phyloP scores from a whole-genome alignment of 2,329 filamentous ascomycete genomes.

The Berkeleyomyces rouxiae region DNA sequence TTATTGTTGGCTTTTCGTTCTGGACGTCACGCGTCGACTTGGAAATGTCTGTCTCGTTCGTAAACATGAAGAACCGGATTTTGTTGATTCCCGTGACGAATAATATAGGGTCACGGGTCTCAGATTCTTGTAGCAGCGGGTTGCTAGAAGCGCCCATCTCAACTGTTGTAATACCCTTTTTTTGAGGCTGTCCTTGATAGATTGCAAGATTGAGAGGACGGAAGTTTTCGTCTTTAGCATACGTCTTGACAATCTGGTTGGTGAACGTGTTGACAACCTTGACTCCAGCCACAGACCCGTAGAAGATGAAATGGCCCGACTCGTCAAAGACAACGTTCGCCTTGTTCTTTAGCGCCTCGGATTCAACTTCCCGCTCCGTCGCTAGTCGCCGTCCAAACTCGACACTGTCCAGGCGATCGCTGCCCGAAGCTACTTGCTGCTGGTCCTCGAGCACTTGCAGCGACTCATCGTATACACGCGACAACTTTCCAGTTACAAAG shows the following conservation, averaged over 20 bases:
- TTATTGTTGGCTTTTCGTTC: constrained; percentile 69
- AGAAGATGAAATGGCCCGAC: constrained; percentile 85
- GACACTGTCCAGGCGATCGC: constrained; percentile 68
- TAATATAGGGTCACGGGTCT: constrained; percentile 77
- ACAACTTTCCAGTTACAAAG: constrained; percentile 73
- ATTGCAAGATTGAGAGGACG: constrained; percentile 67
- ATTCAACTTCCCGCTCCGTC: constrained; percentile 72
- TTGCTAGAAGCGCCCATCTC: constrained; percentile 95
- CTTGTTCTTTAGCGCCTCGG: constrained; percentile 46
- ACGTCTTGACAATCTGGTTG: constrained; percentile 79
- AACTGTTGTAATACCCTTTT: constrained; percentile 82
- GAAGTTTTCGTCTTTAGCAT: constrained; percentile 77
- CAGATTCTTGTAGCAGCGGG: constrained; percentile 80
- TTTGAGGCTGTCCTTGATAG: constrained; percentile 90
- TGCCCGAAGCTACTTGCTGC: constrained; percentile 80
- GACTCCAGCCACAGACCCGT: constrained; percentile 78
- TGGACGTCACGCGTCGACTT: constrained; percentile 81
- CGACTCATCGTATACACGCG: constrained; percentile 90
- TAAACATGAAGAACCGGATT: constrained; percentile 95
- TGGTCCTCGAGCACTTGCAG: constrained; percentile 77
- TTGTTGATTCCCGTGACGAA: constrained; percentile 72
- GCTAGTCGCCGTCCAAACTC: constrained; percentile 84
- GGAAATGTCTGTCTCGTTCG: constrained; percentile 67
- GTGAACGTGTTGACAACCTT: constrained; percentile 95
- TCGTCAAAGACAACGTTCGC: constrained; percentile 90